Percentiles rank a stretch among this genome's conserved stretches.
These are phyloP conservation scores for Perilla frutescens DNA, from an alignment of 257 asterid genomes.

Conservation along the genomic window DNA sequence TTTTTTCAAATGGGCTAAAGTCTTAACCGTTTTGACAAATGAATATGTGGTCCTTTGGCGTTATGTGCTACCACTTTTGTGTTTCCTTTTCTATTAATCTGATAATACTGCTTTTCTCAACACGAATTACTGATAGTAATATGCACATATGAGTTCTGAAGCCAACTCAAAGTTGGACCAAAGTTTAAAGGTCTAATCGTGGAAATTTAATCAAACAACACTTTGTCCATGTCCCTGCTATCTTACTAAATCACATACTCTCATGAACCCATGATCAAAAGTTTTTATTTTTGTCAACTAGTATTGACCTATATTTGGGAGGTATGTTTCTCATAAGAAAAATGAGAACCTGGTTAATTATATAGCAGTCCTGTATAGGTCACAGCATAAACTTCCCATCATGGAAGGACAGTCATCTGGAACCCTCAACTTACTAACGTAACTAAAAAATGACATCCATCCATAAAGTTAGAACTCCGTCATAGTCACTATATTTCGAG, in stretches of 20 bases:
- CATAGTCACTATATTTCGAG: neutral
- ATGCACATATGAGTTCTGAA: neutral
- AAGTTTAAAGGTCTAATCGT: slow-evolving; percentile 1
- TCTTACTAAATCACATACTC: neutral
- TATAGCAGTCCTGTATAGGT: slow-evolving; percentile 2
- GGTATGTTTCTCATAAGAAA: neutral
- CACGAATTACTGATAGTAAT: neutral
- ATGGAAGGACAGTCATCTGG: neutral
- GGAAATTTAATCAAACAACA: slow-evolving; percentile 2
- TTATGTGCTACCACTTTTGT: neutral
- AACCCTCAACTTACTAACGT: slow-evolving; percentile 11
- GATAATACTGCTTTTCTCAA: neutral
- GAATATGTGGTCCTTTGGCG: neutral
- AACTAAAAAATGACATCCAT: slow-evolving; percentile 5
- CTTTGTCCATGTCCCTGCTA: neutral
- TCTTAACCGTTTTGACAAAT: neutral
- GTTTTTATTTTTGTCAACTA: neutral
- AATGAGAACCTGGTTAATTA: slow-evolving; percentile 2
- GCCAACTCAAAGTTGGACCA: slow-evolving; percentile 15
- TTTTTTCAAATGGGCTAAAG: neutral
- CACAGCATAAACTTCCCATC: neutral
- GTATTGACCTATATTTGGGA: neutral
- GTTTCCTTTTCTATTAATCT: neutral
- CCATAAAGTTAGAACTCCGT: slow-evolving; percentile 1
- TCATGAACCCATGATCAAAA: neutral